phyloP scores from a whole-genome alignment of 2,329 filamentous ascomycete genomes.

The Alternaria sp. region DNA sequence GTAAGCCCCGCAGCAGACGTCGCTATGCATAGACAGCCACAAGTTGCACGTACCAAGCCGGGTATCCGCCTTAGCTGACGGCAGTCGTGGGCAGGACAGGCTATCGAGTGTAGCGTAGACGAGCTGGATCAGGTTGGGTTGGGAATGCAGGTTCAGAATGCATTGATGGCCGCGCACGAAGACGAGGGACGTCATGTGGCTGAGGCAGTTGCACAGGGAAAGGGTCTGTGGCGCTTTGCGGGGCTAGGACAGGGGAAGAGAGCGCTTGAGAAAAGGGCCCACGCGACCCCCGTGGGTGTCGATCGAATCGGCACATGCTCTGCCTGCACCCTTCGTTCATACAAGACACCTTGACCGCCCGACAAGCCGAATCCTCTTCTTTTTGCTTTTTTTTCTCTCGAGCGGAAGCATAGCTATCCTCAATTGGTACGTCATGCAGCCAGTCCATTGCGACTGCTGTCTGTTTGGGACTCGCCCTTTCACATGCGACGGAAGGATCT shows the following conservation, averaged over 20 bases:
- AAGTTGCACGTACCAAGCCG: slow-evolving; percentile 14
- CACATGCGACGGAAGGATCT: slow-evolving; percentile 18
- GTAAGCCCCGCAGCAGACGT: slow-evolving; percentile 23
- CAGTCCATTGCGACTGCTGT: neutral
- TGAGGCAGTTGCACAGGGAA: slow-evolving; percentile 16
- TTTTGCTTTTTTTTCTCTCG: neutral
- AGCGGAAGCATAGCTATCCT: neutral
- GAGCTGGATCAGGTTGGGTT: neutral
- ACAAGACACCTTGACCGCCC: slow-evolving; percentile 3
- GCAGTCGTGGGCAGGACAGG: neutral
- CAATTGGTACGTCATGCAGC: slow-evolving; percentile 6
- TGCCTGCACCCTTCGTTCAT: slow-evolving; percentile 1
- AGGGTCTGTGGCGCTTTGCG: slow-evolving; percentile 25
- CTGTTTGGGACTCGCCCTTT: slow-evolving; percentile 6
- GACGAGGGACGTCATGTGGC: slow-evolving; percentile 21
- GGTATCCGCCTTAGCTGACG: slow-evolving; percentile 13
- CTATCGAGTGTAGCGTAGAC: neutral
- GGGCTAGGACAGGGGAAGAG: slow-evolving; percentile 23
- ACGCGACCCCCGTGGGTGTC: slow-evolving; percentile 24
- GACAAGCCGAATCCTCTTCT: neutral
- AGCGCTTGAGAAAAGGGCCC: slow-evolving; percentile 16
- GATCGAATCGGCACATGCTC: slow-evolving; percentile 7
- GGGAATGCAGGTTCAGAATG: neutral
- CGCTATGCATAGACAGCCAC: slow-evolving; percentile 15
- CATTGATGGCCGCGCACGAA: neutral